Conservation (phyloP, 441 rosid species). For the Isatis lusitanica region DNA sequence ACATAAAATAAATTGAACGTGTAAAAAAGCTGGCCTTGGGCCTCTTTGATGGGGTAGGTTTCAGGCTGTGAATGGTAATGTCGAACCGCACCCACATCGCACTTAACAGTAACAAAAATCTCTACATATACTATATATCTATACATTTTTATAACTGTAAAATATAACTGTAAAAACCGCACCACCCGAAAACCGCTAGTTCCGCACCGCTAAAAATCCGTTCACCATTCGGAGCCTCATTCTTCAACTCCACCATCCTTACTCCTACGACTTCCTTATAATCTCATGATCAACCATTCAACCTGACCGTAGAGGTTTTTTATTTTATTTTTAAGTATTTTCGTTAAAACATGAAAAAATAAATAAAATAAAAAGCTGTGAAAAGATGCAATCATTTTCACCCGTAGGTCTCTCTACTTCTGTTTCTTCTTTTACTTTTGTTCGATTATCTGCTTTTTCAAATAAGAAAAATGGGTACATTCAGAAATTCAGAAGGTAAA, state of each 20-base stretch:
- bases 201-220: too few species aligned
- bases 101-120: too few species aligned
- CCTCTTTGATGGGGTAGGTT: conserved; percentile 27
- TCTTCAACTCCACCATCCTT: conserved; percentile 34
- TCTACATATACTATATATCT: too few species aligned
- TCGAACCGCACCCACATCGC: too few species aligned
- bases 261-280: conserved; percentile 23
- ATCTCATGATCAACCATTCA: conserved; percentile 17
- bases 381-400: conserved; percentile 3
- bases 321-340: not conserved
- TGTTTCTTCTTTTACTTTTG: not conserved
- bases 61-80: too few species aligned
- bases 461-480: not conserved
- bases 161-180: too few species aligned
- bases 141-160: too few species aligned
- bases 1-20: conserved; percentile 20
- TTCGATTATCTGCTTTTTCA: not conserved
- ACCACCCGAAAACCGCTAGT: too few species aligned
- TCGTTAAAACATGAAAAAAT: conserved; percentile 7
- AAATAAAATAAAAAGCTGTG: not conserved
- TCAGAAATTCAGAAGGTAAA: not conserved
- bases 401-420: not conserved
- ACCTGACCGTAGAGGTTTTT: not conserved
- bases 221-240: too few species aligned
- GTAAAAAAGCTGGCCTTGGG: conserved; percentile 30